These are phyloP conservation scores for Phialemoniopsis sp. DNA, from an alignment of 2,329 filamentous ascomycete genomes.

Conservation along the genomic window DNA sequence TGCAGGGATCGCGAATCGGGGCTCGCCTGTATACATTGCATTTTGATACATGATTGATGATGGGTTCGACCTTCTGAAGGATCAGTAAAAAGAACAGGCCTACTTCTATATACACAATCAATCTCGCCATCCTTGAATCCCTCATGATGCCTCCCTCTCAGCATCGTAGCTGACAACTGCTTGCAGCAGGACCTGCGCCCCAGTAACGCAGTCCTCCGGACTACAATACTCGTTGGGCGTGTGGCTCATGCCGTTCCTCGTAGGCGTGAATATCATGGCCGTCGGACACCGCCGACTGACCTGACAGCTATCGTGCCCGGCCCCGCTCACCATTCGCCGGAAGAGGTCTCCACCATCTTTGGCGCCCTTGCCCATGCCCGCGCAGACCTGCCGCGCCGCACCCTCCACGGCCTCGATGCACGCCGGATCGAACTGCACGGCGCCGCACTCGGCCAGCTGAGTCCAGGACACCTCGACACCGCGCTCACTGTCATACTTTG, in stretches of 20 bases:
- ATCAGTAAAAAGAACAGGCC: too few relatives aligned
- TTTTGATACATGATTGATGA: too few relatives aligned
- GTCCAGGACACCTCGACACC: conserved; percentile 47
- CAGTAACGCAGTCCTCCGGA: conserved; percentile 53
- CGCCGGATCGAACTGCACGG: conserved; percentile 61
- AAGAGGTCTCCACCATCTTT: conserved; percentile 15
- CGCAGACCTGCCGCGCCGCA: conserved; percentile 53
- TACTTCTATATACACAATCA: too few relatives aligned
- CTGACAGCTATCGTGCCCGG: conserved; percentile 50
- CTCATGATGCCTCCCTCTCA: too few relatives aligned
- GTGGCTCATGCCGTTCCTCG: conserved; percentile 58
- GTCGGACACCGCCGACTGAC: conserved; percentile 55
- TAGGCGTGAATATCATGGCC: conserved; percentile 65
- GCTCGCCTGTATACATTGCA: too few relatives aligned
- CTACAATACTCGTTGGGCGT: conserved; percentile 60
- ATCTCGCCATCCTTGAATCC: too few relatives aligned
- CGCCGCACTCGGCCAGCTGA: conserved; percentile 58
- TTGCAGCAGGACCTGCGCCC: conserved; percentile 45
- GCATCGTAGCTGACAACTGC: conserved; percentile 34
- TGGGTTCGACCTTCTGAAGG: too few relatives aligned
- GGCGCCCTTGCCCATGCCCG: conserved; percentile 34
- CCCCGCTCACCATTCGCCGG: conserved; percentile 33
- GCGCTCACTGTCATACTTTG: conserved; percentile 51
- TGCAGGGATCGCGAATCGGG: too few relatives aligned
- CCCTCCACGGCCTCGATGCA: conserved; percentile 63